Percentiles rank a stretch among this genome's conserved stretches.
Evolutionary conservation across 2,329 filamentous ascomycete genomes (phyloP).

Genomic region (Aspergillus nomiae): DNA sequence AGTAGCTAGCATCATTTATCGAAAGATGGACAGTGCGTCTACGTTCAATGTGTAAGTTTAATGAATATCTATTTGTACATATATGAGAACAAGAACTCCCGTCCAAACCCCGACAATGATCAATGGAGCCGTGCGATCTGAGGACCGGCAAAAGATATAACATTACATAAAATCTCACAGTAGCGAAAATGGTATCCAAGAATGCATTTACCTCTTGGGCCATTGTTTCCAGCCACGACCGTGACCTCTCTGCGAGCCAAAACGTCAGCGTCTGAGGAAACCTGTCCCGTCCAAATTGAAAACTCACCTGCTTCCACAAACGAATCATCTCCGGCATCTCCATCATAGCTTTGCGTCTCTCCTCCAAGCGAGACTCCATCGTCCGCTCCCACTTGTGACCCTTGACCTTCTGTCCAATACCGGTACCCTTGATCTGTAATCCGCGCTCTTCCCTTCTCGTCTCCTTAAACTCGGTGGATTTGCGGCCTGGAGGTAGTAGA

Average conservation of each 20-base stretch:
- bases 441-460: constrained; percentile 75
- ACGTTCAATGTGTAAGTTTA: not conserved
- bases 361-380: constrained; percentile 79
- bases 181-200: not conserved
- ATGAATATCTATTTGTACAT: constrained; percentile 11
- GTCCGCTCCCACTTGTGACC: constrained; percentile 91
- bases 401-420: constrained; percentile 91
- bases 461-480: constrained; percentile 70
- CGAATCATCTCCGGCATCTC: constrained; percentile 91
- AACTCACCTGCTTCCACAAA: constrained; percentile 85
- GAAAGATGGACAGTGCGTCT: not conserved
- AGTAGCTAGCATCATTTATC: not conserved
- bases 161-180: constrained; percentile 4
- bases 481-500: constrained; percentile 73
- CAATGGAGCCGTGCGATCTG: constrained; percentile 4
- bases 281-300: not conserved
- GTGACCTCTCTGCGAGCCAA: constrained; percentile 61
- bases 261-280: constrained; percentile 37
- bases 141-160: constrained; percentile 9
- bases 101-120: not conserved
- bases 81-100: constrained; percentile 7
- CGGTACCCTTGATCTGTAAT: constrained; percentile 85
- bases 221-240: constrained; percentile 75
- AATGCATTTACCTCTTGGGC: constrained; percentile 54
- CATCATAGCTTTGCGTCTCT: constrained; percentile 88